Base-by-base conservation (phyloP, 345 rosid species). In the Corchorus capsularis region DNA sequence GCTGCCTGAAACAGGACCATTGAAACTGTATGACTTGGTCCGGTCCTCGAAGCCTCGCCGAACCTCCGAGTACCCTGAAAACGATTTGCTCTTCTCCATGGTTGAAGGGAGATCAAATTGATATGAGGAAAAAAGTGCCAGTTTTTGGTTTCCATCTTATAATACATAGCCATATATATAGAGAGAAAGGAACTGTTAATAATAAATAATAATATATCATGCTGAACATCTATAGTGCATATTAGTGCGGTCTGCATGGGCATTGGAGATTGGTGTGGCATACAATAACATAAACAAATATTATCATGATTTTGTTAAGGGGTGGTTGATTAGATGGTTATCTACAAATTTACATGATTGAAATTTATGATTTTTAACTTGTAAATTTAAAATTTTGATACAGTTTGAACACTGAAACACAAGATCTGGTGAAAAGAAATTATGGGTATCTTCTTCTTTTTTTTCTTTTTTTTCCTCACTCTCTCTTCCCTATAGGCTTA, bases 11-110 rank as follows among this genome's bases (percentile, higher is more conserved):
- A 60, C 32, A 1, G 88, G 90, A 10, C 89, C 93, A 27, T 89
- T 89, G 77, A 89, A 89, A 75, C 84, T 86, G 66, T 84, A 87
- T 0, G 91, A 86, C 69, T 85, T 83, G 2, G 83, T 65, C 64
- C 78, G 71, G n/a, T 87, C 87, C 77, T 89, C 85, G 16, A 78
- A 80, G 20, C 75, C 85, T 1, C 60, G 57, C 76, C 74, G 78
- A 41, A 66, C 71, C 37, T 84, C 87, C 11, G 87, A 67, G 75
- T 81, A 83, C 6, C 85, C 86, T 4, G 87, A 64, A 56, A 83
- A 82, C 12, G 91, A 89, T 69, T 87, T 87, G 83, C 88, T 87
- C 82, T 86, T 87, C 87, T 85, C 93, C 91, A 89, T 89, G 2
- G 39, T 17, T 4, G 17, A 60, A 11, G 13, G 27, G 17, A 32